Conservation (phyloP, 306 rosid species). For the Quercus glauca region DNA sequence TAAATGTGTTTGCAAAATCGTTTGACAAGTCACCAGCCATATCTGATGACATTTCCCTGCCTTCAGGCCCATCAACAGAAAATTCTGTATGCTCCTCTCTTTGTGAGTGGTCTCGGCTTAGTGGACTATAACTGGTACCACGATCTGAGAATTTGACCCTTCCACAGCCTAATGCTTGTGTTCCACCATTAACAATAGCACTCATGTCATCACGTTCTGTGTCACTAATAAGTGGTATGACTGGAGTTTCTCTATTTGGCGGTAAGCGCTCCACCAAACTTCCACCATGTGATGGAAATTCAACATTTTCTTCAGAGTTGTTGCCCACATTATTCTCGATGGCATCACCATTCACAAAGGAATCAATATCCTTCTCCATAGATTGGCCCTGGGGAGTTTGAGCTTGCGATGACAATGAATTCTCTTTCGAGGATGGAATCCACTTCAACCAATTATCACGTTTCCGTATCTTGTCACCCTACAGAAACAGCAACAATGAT, state of each 20-base stretch:
- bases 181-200: constrained; percentile 27
- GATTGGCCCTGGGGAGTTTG: constrained; percentile 32
- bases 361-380: constrained; percentile 28
- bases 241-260: constrained; percentile 31
- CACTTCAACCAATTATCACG: constrained; percentile 75
- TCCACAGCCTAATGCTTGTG: constrained; percentile 21
- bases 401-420: constrained; percentile 35
- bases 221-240: constrained; percentile 15
- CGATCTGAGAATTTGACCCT: constrained; percentile 20
- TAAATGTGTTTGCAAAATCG: constrained; percentile 82
- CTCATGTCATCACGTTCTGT: constrained; percentile 21
- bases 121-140: constrained; percentile 17
- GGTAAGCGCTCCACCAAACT: constrained; percentile 17
- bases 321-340: constrained; percentile 31
- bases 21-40: constrained; percentile 45
- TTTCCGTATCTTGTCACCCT: constrained; percentile 81
- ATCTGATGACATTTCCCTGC: constrained; percentile 29
- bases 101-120: constrained; percentile 20
- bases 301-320: constrained; percentile 33
- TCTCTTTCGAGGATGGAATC: constrained; percentile 51
- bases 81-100: constrained; percentile 24
- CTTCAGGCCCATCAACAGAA: constrained; percentile 36
- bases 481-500: constrained; percentile 17
- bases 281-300: constrained; percentile 25
- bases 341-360: constrained; percentile 29